Conservation (phyloP, 257 asterid species). For the Solanum clarkiae region DNA sequence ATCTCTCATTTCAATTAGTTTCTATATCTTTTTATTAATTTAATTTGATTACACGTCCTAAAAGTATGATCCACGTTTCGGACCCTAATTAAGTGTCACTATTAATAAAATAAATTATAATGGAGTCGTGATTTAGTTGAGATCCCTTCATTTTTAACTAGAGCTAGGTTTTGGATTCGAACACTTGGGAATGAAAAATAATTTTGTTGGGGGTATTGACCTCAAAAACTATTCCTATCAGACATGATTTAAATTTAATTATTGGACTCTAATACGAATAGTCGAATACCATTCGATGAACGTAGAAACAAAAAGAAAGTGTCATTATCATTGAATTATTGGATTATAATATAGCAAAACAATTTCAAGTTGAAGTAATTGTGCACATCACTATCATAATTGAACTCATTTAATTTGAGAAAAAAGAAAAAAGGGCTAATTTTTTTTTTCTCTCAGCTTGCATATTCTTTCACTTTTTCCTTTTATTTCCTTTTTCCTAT, state of each 20-base stretch:
- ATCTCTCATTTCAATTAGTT: not conserved
- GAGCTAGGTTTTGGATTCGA: not conserved
- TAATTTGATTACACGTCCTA: not conserved
- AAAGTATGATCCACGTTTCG: not conserved
- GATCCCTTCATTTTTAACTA: not conserved
- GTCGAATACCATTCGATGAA: not conserved
- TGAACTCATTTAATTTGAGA: not conserved
- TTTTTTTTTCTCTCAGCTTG: not conserved
- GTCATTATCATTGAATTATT: not conserved
- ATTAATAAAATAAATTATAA: not conserved
- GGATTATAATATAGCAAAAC: not conserved
- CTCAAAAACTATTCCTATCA: not conserved
- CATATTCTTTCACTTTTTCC: not conserved
- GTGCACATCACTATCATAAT: not conserved
- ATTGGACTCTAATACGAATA: not conserved
- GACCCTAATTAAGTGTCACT: not conserved
- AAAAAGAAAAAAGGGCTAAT: not conserved
- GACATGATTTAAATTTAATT: not conserved
- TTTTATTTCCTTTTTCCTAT: constrained; percentile 6
- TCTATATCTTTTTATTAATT: not conserved
- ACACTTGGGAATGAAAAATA: not conserved
- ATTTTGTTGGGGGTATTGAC: fast-evolving
- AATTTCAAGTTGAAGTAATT: not conserved
- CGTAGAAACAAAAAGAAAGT: not conserved
- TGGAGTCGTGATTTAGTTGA: not conserved